A percentile compares a stretch with the other conserved stretches of the same genome.
Conservation (phyloP, 2,329 filamentous ascomycete genomes). For the Harringtonia aguacate region DNA sequence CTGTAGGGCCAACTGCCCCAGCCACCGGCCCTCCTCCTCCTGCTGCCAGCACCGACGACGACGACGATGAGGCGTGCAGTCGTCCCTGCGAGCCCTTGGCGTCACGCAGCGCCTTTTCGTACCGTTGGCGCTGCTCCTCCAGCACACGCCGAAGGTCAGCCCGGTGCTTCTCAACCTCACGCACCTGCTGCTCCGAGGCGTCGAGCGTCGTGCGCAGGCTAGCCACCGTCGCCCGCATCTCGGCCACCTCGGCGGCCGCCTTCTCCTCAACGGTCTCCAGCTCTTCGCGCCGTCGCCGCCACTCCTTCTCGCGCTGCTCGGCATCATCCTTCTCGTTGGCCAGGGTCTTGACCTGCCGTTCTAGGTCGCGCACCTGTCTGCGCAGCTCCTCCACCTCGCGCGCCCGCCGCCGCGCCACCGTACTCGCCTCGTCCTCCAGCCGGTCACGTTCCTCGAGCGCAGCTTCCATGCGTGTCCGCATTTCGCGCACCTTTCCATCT, state of each 20-base stretch:
- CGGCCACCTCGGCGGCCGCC: slow-evolving; percentile 61
- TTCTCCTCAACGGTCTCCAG: slow-evolving; percentile 61
- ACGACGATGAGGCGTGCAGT: too few relatives aligned
- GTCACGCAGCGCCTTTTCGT: slow-evolving; percentile 71
- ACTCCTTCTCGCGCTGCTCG: slow-evolving; percentile 61
- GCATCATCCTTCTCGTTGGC: slow-evolving; percentile 69
- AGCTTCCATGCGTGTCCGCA: slow-evolving; percentile 77
- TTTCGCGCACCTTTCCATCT: slow-evolving; percentile 74
- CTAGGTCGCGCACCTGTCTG: slow-evolving; percentile 66
- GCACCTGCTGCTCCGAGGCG: slow-evolving; percentile 73
- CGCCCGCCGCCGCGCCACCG: slow-evolving; percentile 61
- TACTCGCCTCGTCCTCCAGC: slow-evolving; percentile 81
- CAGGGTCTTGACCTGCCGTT: slow-evolving; percentile 62
- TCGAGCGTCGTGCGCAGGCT: slow-evolving; percentile 74
- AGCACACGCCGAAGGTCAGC: slow-evolving; percentile 62
- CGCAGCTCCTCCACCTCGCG: slow-evolving; percentile 83
- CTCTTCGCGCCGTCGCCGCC: slow-evolving; percentile 63
- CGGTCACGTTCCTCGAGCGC: slow-evolving; percentile 91
- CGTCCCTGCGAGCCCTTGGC: too few relatives aligned
- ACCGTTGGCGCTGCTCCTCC: slow-evolving; percentile 65
- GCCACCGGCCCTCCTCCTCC: too few relatives aligned
- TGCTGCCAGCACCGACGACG: too few relatives aligned
- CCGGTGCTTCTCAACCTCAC: slow-evolving; percentile 72
- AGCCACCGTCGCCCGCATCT: slow-evolving; percentile 66
- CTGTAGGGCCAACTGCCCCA: too few relatives aligned